phyloP scores from a whole-genome alignment of 2,329 filamentous ascomycete genomes.

The Neopestalotiopsis sp. region DNA sequence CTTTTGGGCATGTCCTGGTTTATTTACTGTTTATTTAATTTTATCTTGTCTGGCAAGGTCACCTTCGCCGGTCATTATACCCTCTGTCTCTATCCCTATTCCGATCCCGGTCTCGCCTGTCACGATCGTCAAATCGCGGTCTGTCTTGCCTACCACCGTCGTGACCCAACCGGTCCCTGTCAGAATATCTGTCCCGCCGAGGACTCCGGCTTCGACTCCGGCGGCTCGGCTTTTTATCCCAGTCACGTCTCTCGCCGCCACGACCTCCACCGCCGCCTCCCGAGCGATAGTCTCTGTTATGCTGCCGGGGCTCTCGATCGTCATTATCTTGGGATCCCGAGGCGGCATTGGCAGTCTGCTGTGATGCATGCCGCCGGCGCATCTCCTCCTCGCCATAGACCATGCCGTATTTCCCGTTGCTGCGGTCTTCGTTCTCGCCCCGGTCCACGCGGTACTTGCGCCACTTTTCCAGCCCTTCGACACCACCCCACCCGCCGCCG shows the following conservation, averaged over 20 bases:
- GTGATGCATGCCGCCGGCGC: conserved; percentile 53
- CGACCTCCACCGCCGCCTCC: conserved; percentile 33
- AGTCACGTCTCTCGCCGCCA: conserved; percentile 32
- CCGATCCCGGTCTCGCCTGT: conserved; percentile 28
- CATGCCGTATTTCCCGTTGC: conserved; percentile 71
- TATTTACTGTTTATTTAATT: not conserved
- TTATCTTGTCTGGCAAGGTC: conserved; percentile 1
- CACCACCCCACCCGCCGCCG: conserved; percentile 81
- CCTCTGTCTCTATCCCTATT: conserved; percentile 30
- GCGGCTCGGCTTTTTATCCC: conserved; percentile 36
- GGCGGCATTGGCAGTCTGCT: conserved; percentile 33
- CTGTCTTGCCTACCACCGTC: conserved; percentile 25
- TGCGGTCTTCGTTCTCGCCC: conserved; percentile 47
- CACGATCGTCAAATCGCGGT: conserved; percentile 27
- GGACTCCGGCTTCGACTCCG: conserved; percentile 39
- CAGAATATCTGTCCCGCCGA: conserved; percentile 28
- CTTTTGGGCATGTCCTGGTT: not conserved
- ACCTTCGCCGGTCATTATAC: conserved; percentile 29
- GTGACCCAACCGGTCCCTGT: conserved; percentile 18
- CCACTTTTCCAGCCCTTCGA: conserved; percentile 86
- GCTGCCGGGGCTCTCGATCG: conserved; percentile 19
- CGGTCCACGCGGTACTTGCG: conserved; percentile 73
- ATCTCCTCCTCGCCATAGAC: conserved; percentile 80
- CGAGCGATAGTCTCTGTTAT: conserved; percentile 26
- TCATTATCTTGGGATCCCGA: conserved; percentile 33